phyloP scores from a whole-genome alignment of 2,329 filamentous ascomycete genomes.

The Verticillium zaregamsianum region DNA sequence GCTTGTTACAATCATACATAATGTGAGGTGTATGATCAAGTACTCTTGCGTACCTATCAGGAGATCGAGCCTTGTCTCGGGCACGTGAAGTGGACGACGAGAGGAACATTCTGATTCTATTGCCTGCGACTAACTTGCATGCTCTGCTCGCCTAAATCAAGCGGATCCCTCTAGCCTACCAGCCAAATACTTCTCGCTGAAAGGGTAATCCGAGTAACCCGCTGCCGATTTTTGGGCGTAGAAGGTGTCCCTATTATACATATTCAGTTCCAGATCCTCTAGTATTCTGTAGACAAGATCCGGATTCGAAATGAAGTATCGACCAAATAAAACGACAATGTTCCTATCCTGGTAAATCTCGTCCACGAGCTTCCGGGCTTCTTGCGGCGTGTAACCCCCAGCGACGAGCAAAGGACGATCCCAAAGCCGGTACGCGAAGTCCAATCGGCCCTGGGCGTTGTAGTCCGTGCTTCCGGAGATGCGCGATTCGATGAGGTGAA shows the following conservation, averaged over 20 bases:
- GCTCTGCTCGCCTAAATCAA: too few species aligned
- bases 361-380: constrained; percentile 17
- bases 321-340: constrained; percentile 23
- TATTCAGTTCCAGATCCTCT: constrained; percentile 17
- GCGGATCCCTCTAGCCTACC: background rate
- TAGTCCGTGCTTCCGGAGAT: constrained; percentile 30
- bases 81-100: too few species aligned
- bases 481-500: constrained; percentile 56
- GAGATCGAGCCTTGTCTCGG: too few species aligned
- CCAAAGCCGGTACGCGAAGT: constrained; percentile 26
- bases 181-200: constrained; percentile 17
- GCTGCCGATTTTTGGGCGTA: constrained; percentile 18
- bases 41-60: too few species aligned
- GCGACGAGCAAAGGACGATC: constrained; percentile 26
- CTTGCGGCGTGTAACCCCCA: constrained; percentile 22
- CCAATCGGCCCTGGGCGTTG: constrained; percentile 26
- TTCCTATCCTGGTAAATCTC: constrained; percentile 18
- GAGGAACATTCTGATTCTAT: too few species aligned
- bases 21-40: too few species aligned
- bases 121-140: too few species aligned
- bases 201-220: constrained; percentile 19
- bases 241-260: constrained; percentile 23
- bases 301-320: constrained; percentile 29
- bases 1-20: too few species aligned
- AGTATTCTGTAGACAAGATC: constrained; percentile 25